These are phyloP conservation scores for Hortiboletus flavorubellus DNA, from an alignment of 768 basidiomycete species.

Conservation along the genomic window DNA sequence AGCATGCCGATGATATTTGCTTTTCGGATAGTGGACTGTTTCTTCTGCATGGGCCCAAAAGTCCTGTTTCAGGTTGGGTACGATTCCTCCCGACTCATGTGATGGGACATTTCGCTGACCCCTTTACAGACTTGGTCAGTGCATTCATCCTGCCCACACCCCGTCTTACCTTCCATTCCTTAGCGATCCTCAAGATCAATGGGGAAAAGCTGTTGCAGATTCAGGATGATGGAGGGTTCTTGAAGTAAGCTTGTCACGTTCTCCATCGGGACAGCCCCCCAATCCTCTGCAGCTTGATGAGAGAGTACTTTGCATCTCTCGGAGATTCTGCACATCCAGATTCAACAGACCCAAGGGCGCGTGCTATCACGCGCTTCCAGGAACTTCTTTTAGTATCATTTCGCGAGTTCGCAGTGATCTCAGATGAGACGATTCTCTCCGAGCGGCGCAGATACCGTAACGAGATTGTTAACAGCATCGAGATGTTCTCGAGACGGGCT, in stretches of 20 bases:
- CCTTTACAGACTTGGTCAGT: slow-evolving; percentile 53
- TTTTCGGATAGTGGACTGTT: slow-evolving; percentile 95
- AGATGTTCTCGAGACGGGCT: slow-evolving; percentile 89
- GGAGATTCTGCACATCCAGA: slow-evolving; percentile 93
- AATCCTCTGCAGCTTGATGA: slow-evolving; percentile 66
- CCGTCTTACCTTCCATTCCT: slow-evolving; percentile 10
- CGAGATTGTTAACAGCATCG: slow-evolving; percentile 90
- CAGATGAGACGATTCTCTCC: slow-evolving; percentile 86
- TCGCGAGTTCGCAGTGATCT: slow-evolving; percentile 95
- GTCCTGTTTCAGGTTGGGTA: slow-evolving; percentile 98
- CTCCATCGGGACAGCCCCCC: not conserved
- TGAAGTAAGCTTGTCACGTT: slow-evolving; percentile 59
- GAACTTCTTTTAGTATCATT: slow-evolving; percentile 95
- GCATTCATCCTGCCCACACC: not conserved
- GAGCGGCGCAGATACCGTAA: slow-evolving; percentile 85
- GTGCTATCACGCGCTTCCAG: slow-evolving; percentile 96
- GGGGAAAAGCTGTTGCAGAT: slow-evolving; percentile 88
- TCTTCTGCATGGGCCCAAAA: slow-evolving; percentile 98
- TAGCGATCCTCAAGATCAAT: slow-evolving; percentile 97
- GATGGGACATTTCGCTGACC: slow-evolving; percentile 7
- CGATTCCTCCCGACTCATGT: slow-evolving; percentile 8
- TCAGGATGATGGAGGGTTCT: slow-evolving; percentile 95
- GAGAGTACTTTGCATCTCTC: slow-evolving; percentile 90
- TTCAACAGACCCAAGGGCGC: slow-evolving; percentile 81
- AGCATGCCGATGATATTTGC: slow-evolving; percentile 98